These are phyloP conservation scores for Ophiosphaerella korrae DNA, from an alignment of 2,329 filamentous ascomycete genomes.

Conservation along the genomic window DNA sequence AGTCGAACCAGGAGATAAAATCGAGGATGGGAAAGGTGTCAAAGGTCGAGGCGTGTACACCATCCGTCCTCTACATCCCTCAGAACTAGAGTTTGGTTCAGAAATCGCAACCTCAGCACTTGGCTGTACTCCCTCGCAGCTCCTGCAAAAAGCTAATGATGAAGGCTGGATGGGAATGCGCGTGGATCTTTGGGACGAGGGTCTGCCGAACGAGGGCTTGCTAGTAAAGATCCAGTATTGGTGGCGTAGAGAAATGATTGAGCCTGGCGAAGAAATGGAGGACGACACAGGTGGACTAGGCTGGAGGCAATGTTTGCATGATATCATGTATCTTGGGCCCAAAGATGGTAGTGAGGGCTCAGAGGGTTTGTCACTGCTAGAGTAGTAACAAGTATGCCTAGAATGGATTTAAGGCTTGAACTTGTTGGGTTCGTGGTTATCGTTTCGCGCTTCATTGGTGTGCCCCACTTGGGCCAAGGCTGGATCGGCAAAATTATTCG, in stretches of 20 bases:
- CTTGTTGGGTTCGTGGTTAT: background rate
- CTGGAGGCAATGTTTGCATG: conserved; percentile 24
- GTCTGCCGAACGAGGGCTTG: conserved; percentile 1
- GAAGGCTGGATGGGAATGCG: conserved; percentile 19
- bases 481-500: conserved; percentile 1
- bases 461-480: conserved; percentile 1
- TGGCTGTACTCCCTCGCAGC: background rate
- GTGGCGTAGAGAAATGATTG: conserved; percentile 14
- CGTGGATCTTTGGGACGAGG: conserved; percentile 16
- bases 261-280: conserved; percentile 1
- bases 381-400: background rate
- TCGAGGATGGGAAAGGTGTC: no score
- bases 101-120: conserved; percentile 3
- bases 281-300: conserved; percentile 1
- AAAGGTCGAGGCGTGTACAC: conserved; percentile 4
- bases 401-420: no score
- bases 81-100: conserved; percentile 9
- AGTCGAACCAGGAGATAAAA: background rate
- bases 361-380: background rate
- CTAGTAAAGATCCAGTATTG: conserved; percentile 21
- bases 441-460: background rate
- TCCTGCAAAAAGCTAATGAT: conserved; percentile 3
- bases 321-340: conserved; percentile 19
- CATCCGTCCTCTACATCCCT: conserved; percentile 7
- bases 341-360: conserved; percentile 12